phyloP scores from a whole-genome alignment of 1,284 basidiomycete genomes.

The Peniophora sp. region DNA sequence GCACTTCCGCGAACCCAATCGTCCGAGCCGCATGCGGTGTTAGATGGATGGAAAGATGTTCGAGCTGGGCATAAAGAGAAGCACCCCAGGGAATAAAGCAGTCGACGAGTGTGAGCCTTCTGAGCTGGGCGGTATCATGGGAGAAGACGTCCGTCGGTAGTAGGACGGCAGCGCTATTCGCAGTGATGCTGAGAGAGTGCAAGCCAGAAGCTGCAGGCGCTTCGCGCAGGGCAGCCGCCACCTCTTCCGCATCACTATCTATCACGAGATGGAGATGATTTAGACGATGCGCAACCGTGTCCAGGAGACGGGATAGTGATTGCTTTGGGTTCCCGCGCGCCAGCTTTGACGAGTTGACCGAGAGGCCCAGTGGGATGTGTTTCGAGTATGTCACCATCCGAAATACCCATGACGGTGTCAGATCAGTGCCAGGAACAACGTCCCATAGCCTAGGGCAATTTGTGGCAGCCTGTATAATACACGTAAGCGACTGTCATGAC shows the following conservation, averaged over 20 bases:
- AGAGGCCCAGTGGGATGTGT: not conserved
- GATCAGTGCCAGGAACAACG: not conserved
- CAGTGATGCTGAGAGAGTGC: not conserved
- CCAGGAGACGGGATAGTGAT: not conserved
- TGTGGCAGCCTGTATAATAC: not conserved
- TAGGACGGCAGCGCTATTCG: not conserved
- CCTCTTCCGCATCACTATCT: not conserved
- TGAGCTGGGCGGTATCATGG: not conserved
- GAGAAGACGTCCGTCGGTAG: not conserved
- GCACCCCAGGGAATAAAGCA: not conserved
- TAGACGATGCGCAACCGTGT: not conserved
- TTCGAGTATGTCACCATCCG: not conserved
- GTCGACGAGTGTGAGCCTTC: not conserved
- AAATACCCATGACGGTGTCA: not conserved
- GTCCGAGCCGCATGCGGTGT: not conserved
- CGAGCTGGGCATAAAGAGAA: not conserved
- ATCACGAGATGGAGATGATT: not conserved
- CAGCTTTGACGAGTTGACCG: not conserved
- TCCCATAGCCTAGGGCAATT: not conserved
- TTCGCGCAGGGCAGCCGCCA: not conserved
- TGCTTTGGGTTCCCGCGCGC: not conserved
- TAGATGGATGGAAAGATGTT: not conserved
- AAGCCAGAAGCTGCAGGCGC: not conserved
- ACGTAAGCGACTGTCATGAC: not conserved
- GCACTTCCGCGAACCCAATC: not conserved